phyloP scores from a whole-genome alignment of 164 flowering plant genomes.

The Berberis thunbergii region DNA sequence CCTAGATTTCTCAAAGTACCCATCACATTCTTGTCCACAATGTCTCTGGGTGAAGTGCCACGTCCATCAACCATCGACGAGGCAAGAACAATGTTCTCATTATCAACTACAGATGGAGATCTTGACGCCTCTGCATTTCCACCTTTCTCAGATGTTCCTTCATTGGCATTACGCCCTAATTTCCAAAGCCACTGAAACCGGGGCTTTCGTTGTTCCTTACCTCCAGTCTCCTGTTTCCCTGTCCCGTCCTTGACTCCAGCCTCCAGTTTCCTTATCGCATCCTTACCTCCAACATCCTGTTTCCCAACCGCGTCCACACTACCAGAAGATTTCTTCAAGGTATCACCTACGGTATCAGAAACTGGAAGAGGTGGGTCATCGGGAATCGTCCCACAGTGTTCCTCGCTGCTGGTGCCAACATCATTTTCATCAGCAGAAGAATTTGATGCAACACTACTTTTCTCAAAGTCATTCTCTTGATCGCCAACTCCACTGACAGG shows the following conservation, averaged over 20 bases:
- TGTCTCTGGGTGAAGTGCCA: conserved; percentile 19
- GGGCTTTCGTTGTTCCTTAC: conserved; percentile 47
- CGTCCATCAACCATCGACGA: conserved; percentile 9
- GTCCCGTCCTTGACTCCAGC: conserved; percentile 11
- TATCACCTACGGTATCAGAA: conserved; percentile 25
- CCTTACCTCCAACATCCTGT: conserved; percentile 28
- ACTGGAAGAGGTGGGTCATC: conserved; percentile 32
- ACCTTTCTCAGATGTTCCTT: conserved; percentile 43
- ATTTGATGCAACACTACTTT: conserved; percentile 65
- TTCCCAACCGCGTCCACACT: conserved; percentile 21
- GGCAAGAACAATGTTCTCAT: conserved; percentile 8
- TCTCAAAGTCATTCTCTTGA: conserved; percentile 47
- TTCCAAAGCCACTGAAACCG: conserved; percentile 86
- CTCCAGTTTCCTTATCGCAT: conserved; percentile 1
- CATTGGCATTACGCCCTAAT: conserved; percentile 52
- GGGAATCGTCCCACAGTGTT: conserved; percentile 13
- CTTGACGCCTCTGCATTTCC: conserved; percentile 12
- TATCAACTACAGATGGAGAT: conserved; percentile 7
- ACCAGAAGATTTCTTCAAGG: conserved; percentile 10
- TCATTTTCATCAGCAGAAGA: conserved; percentile 35
- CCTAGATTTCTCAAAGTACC: conserved; percentile 68
- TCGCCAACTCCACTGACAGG: conserved; percentile 38
- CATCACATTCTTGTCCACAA: conserved; percentile 52
- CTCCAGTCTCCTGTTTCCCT: conserved; percentile 16
- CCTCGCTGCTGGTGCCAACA: conserved; percentile 20